Conservation (phyloP, 148 eudicot genomes). For the Vaccinium myrtillus region DNA sequence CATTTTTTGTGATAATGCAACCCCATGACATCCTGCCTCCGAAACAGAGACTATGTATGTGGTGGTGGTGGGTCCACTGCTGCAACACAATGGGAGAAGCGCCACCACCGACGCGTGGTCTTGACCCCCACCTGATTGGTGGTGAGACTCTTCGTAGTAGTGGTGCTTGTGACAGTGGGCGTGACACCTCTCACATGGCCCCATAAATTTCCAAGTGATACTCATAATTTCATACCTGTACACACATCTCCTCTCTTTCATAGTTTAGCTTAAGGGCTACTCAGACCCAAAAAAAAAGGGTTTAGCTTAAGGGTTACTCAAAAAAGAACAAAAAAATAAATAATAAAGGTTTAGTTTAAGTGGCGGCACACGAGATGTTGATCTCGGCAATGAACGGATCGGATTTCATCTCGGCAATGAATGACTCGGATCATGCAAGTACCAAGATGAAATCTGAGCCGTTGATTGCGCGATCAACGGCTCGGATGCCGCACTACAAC, state of each 20-base stretch:
- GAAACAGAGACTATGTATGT: neutral
- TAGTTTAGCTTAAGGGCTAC: neutral
- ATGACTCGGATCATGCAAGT: too few relatives aligned
- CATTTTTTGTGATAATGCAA: neutral
- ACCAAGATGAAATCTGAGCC: too few relatives aligned
- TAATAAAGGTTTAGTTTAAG: too few relatives aligned
- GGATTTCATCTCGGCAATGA: too few relatives aligned
- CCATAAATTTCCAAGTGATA: neutral
- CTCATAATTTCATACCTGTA: neutral
- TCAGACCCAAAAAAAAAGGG: too few relatives aligned
- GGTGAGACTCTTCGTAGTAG: neutral
- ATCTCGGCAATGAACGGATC: too few relatives aligned
- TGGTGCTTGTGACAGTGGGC: constrained; percentile 17
- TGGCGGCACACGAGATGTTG: too few relatives aligned
- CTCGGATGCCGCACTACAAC: too few relatives aligned
- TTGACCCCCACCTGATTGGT: neutral
- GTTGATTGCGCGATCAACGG: too few relatives aligned
- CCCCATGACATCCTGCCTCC: constrained; percentile 10
- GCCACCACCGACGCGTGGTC: constrained; percentile 7
- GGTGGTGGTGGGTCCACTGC: constrained; percentile 16
- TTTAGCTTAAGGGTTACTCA: too few relatives aligned
- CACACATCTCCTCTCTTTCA: neutral
- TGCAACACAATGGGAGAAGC: neutral
- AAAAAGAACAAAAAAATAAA: too few relatives aligned
- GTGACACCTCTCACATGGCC: constrained; percentile 14